phyloP scores from a whole-genome alignment of 139 green algal genomes.

The Dunaliella sp. region DNA sequence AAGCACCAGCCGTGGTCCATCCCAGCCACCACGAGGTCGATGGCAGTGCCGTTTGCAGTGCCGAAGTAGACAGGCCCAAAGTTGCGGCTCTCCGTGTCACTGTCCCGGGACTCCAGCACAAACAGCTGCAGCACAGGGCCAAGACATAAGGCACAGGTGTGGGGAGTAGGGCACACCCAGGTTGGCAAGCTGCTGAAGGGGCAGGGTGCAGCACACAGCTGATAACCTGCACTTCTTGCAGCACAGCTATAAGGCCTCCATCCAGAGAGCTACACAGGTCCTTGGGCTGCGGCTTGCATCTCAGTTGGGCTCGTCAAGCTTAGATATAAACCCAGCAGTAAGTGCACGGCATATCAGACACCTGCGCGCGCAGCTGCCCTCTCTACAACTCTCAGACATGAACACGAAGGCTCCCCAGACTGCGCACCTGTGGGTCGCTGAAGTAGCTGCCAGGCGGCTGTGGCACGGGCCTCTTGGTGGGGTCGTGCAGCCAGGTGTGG shows the following conservation, averaged over 20 bases:
- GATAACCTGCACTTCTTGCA: too few species aligned
- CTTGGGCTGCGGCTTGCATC: too few species aligned
- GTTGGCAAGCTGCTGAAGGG: too few species aligned
- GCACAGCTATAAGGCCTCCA: too few species aligned
- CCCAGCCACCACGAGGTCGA: slow-evolving; percentile 17
- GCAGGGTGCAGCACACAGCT: too few species aligned
- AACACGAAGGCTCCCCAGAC: too few species aligned
- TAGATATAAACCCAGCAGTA: too few species aligned
- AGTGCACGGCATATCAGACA: too few species aligned
- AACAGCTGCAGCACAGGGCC: slow-evolving; percentile 30
- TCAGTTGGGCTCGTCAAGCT: too few species aligned
- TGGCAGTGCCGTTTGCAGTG: slow-evolving; percentile 34
- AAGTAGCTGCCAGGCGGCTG: slow-evolving; percentile 37
- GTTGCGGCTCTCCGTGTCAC: slow-evolving; percentile 58
- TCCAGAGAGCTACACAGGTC: too few species aligned
- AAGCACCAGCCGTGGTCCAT: slow-evolving; percentile 72
- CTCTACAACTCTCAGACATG: too few species aligned
- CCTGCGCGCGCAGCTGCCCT: too few species aligned
- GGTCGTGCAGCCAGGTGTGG: not conserved
- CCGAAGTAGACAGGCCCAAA: slow-evolving; percentile 40
- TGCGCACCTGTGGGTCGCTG: slow-evolving; percentile 44
- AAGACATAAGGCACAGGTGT: not conserved
- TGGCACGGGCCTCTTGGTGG: slow-evolving; percentile 16
- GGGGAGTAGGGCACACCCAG: not conserved
- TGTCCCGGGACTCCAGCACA: slow-evolving; percentile 52